Evolutionary conservation across 1,284 basidiomycete species (phyloP), one percentile per base, ranked within the genome.

Genomic region (Mycena sp.): DNA sequence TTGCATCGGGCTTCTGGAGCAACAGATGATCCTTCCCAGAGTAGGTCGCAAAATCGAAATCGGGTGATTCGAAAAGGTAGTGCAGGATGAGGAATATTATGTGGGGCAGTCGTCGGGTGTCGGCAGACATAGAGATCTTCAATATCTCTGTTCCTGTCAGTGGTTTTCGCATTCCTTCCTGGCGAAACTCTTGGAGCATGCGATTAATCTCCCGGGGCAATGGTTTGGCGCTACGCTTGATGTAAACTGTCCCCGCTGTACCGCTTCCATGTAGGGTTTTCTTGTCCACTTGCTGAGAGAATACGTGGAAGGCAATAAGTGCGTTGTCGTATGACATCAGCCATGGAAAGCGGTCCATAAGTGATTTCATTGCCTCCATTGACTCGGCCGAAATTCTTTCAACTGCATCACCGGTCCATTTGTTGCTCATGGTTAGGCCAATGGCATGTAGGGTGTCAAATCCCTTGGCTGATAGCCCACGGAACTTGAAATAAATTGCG

Each of bases 311-410:
- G 0, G 76, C 68, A 5, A 81, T 56, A 25, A 78, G 74, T 45
- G 79, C 53, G 61, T 82, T 82, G 67, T 81, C 77, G 57, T 81
- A 74, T 2, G 74, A 72, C 10, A 76, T 67, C 11, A 75, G 41
- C 67, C n/a, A n/a, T n/a, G n/a, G n/a, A n/a, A n/a, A n/a, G n/a
- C n/a, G n/a, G n/a, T n/a, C n/a, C n/a, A n/a, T 58, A 16, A 58
- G 29, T 1, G 17, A 29, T 10, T 35, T 41, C 49, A 58, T 43
- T 4, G 64, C 50, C 0, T 40, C 25, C 60, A 63, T 68, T 1
- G 55, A 35, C 10, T 49, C 23, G 1, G 32, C 43, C 1, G 67
- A 68, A 23, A 68, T 59, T 7, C 38, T 4, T 1, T 14, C 51
- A 21, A 67, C 64, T 16, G 66, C 65, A 35, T 66, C 56, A 7